A percentile compares a stretch with the other conserved stretches of the same genome.
These are phyloP conservation scores for Saccharomyces hybrid DNA, from an alignment of 1,139 yeast genomes.

Conservation along the genomic window DNA sequence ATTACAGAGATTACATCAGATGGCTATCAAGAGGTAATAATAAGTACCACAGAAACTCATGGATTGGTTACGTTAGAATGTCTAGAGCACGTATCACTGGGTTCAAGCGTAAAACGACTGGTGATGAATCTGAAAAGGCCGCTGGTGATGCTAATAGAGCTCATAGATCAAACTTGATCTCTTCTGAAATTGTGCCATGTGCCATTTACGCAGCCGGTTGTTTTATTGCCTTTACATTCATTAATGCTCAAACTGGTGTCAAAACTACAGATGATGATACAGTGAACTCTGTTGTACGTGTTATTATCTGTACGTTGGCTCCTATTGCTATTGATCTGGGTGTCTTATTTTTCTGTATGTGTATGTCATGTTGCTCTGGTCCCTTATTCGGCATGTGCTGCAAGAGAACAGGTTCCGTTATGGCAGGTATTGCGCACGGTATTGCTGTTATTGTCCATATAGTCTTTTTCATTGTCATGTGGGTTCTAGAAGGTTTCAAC, in stretches of 20 bases:
- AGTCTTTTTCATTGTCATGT: slow-evolving; percentile 84
- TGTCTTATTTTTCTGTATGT: slow-evolving; percentile 63
- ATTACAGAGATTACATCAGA: slow-evolving; percentile 95
- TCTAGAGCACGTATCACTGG: slow-evolving; percentile 97
- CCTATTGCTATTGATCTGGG: slow-evolving; percentile 91
- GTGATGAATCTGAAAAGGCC: slow-evolving; percentile 84
- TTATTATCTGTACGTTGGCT: slow-evolving; percentile 80
- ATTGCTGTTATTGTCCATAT: slow-evolving; percentile 80
- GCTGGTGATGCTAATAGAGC: slow-evolving; percentile 95
- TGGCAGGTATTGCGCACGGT: slow-evolving; percentile 97
- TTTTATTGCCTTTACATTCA: slow-evolving; percentile 83
- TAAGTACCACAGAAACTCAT: slow-evolving; percentile 97
- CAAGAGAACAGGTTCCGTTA: slow-evolving; percentile 93
- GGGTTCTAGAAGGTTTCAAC: slow-evolving; percentile 92
- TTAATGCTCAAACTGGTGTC: slow-evolving; percentile 97
- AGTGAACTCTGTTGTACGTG: slow-evolving; percentile 78
- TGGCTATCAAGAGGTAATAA: slow-evolving; percentile 99
- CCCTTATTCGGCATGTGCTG: slow-evolving; percentile 92
- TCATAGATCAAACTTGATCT: slow-evolving; percentile 75
- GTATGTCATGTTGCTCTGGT: slow-evolving; percentile 93
- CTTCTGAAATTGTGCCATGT: slow-evolving; percentile 85
- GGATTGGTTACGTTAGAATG: slow-evolving; percentile 96
- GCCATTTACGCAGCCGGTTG: slow-evolving; percentile 81
- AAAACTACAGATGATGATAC: slow-evolving; percentile 37
- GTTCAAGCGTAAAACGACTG: slow-evolving; percentile 84